These are phyloP conservation scores for Salix brachista DNA, from an alignment of 345 rosid genomes.

Conservation along the genomic window DNA sequence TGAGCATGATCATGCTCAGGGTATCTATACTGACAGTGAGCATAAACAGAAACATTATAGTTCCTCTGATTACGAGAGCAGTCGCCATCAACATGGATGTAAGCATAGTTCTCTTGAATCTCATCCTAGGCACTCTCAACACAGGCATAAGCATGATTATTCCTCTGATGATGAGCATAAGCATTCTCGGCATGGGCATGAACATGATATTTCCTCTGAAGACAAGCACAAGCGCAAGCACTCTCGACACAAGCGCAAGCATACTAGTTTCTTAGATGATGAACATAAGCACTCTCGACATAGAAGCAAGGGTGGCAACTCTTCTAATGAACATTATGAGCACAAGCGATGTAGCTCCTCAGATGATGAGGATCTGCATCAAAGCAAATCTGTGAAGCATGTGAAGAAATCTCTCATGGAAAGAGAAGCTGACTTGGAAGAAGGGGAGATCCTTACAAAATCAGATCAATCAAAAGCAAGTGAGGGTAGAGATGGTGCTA, in stretches of 20 bases:
- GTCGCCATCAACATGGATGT: constrained; percentile 12
- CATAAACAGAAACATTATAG: constrained; percentile 23
- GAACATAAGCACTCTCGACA: constrained; percentile 20
- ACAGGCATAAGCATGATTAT: constrained; percentile 23
- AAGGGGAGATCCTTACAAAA: constrained; percentile 50
- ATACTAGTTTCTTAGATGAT: constrained; percentile 23
- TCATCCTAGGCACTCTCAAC: constrained; percentile 9
- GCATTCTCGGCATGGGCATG: constrained; percentile 12
- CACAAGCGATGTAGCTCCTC: background rate
- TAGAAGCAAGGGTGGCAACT: constrained; percentile 1
- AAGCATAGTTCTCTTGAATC: background rate
- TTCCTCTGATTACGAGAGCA: constrained; percentile 42
- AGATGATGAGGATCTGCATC: constrained; percentile 15
- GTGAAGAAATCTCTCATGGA: constrained; percentile 27
- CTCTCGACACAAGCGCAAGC: constrained; percentile 15
- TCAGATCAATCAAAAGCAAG: constrained; percentile 51
- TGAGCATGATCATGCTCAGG: constrained; percentile 15
- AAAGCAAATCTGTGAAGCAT: constrained; percentile 32
- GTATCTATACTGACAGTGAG: background rate
- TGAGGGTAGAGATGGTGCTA: constrained; percentile 24
- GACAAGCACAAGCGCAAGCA: constrained; percentile 1
- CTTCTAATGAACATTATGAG: no score
- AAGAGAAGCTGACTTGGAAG: constrained; percentile 53
- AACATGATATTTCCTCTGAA: background rate
- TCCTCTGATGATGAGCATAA: constrained; percentile 34